Evolutionary conservation across 306 rosid genomes (phyloP), one percentile per base, ranked within the genome.

Genomic region (Senna tora): DNA sequence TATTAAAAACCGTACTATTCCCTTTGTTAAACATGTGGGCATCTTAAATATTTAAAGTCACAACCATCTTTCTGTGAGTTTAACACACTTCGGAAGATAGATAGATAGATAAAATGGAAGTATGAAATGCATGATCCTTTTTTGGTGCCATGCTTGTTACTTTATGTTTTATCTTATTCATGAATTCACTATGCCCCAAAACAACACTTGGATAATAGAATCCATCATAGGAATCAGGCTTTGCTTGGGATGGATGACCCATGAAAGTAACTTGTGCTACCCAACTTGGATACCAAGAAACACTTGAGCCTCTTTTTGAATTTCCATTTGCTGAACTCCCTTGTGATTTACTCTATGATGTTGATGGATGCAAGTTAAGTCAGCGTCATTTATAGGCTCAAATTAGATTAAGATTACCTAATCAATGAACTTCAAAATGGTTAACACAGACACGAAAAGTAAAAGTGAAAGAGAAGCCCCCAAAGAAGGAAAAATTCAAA

Each of bases 231-330:
- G 52, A 8, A 39, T 62, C 67, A 5, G 16, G 21, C 70, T 14
- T 25, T 65, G 55, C 70, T 65, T 65, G 70, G 12, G 0, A 12
- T 51, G 12, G 0, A 12, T 51, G 43, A 32, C 17, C 47, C 39
- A 70, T 70, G 53, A 55, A 71, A 42, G 56, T 30, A 42, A 57
- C 55, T 57, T 57, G 28, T 41, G 34, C 25, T 70, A 70, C 33
- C 54, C 67, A 71, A 41, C 75, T 71, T 56, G 75, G 55, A 16
- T 3, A 71, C 56, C 54, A 56, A 71, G 67, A 42, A 70, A 55
- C n/a, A 22, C 75, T 28, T 9, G 42, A 33, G 9, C 30, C 20
- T 9, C n/a, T 12, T 6, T 45, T 43, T 71, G 66, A 71, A 56
- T 55, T n/a, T n/a, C 9, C 54, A 57, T 57, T 57, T 71, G 47